Percentiles rank a stretch among this genome's conserved stretches.
Evolutionary conservation across 2,329 filamentous ascomycete genomes (phyloP).

Genomic region (Neonectria faginata): DNA sequence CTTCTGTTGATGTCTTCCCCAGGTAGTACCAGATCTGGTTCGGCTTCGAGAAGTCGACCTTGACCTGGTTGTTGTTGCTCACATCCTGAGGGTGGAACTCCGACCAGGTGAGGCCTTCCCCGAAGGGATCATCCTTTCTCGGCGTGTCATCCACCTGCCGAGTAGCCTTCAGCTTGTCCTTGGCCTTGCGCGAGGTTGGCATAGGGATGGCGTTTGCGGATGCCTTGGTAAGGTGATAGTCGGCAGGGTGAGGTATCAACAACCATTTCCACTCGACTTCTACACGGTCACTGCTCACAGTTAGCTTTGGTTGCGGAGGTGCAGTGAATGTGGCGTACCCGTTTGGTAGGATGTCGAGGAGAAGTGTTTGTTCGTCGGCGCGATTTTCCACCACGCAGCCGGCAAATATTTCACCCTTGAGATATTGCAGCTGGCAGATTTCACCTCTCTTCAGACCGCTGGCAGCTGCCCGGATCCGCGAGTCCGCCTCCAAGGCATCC

Average conservation of each 20-base stretch:
- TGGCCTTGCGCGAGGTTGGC: constrained; percentile 71
- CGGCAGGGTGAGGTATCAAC: constrained; percentile 75
- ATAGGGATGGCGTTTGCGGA: constrained; percentile 79
- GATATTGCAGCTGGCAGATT: constrained; percentile 87
- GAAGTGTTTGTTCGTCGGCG: constrained; percentile 76
- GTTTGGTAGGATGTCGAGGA: constrained; percentile 86
- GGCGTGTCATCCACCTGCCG: constrained; percentile 71
- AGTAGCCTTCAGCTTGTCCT: constrained; percentile 76
- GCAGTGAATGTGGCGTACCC: constrained; percentile 68
- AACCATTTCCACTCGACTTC: constrained; percentile 91
- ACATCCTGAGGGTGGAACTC: constrained; percentile 79
- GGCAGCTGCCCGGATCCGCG: constrained; percentile 76
- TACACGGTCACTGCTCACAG: constrained; percentile 70
- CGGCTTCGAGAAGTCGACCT: constrained; percentile 77
- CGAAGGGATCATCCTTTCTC: constrained; percentile 74
- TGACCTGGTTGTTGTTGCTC: constrained; percentile 70
- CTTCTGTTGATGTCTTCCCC: constrained; percentile 86
- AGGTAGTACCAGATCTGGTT: constrained; percentile 92
- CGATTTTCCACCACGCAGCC: constrained; percentile 89
- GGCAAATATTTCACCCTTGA: constrained; percentile 89
- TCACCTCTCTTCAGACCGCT: constrained; percentile 76
- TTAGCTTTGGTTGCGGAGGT: constrained; percentile 51
- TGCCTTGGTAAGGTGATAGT: constrained; percentile 79
- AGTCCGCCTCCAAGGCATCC: constrained; percentile 76
- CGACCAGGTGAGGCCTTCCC: constrained; percentile 77